These are phyloP conservation scores for Fusarium devonianum DNA, from an alignment of 2,329 filamentous ascomycete species.

Conservation along the genomic window DNA sequence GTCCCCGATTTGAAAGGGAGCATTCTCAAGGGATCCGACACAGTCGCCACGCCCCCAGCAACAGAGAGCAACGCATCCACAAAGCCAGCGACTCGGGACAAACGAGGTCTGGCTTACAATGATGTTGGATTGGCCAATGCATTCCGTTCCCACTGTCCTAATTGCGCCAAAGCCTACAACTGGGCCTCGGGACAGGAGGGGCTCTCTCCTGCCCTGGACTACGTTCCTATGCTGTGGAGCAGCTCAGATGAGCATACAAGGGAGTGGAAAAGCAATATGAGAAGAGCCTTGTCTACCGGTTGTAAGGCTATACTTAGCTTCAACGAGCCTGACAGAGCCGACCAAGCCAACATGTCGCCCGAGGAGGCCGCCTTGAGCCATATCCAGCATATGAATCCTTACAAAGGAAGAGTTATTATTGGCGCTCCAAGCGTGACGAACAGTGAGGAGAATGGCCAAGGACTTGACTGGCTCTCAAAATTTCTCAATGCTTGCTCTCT, in stretches of 20 bases:
- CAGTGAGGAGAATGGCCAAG: neutral
- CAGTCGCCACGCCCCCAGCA: too few species aligned
- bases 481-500: neutral
- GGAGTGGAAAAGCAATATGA: neutral
- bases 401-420: neutral
- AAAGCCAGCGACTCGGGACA: neutral
- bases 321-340: neutral
- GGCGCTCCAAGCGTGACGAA: neutral
- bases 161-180: neutral
- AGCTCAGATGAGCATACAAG: neutral
- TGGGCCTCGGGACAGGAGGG: neutral
- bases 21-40: too few species aligned
- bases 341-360: neutral
- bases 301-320: neutral
- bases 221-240: neutral
- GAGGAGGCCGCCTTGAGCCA: neutral
- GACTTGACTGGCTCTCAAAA: neutral
- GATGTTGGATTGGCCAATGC: neutral
- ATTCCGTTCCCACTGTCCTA: neutral
- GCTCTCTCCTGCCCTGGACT: neutral
- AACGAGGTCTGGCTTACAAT: neutral
- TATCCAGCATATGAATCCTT: neutral
- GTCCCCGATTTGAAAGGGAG: too few species aligned
- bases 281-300: neutral
- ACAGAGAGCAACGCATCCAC: too few species aligned